A percentile compares a stretch with the other conserved stretches of the same genome.
These are phyloP conservation scores for Suhomyces xylopsoci DNA, from an alignment of 805 yeast species.

Conservation along the genomic window DNA sequence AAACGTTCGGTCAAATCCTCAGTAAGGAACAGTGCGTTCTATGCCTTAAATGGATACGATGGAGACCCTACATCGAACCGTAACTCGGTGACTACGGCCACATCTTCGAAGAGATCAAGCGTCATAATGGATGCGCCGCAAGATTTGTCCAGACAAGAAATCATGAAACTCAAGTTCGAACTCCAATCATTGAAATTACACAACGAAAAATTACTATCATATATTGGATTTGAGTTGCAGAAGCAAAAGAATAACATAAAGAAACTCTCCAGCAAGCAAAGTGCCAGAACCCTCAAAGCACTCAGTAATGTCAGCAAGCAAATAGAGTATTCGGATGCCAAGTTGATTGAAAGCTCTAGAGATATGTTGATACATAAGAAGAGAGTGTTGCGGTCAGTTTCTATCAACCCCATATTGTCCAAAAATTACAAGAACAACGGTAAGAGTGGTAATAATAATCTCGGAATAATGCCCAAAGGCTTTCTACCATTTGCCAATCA, in stretches of 20 bases:
- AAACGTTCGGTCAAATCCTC: constrained; percentile 9
- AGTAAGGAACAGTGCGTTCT: constrained; percentile 24
- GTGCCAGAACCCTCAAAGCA: constrained; percentile 19
- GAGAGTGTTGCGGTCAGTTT: constrained; percentile 40
- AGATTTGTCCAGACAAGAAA: constrained; percentile 43
- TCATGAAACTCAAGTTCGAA: constrained; percentile 51
- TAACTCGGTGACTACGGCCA: constrained; percentile 14
- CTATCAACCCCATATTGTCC: constrained; percentile 22
- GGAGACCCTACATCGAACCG: constrained; percentile 6
- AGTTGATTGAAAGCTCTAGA: constrained; percentile 47
- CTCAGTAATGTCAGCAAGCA: constrained; percentile 13
- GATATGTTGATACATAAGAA: constrained; percentile 44
- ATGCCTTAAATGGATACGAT: constrained; percentile 27
- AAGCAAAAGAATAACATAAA: constrained; percentile 43
- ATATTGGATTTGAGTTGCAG: constrained; percentile 56
- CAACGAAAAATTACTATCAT: constrained; percentile 54
- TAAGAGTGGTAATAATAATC: background rate
- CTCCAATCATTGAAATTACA: constrained; percentile 51
- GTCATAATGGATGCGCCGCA: constrained; percentile 20
- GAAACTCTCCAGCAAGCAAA: constrained; percentile 37
- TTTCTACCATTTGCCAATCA: constrained; percentile 3
- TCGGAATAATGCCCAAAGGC: constrained; percentile 3
- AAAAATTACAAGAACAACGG: constrained; percentile 8
- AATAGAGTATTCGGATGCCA: constrained; percentile 52
- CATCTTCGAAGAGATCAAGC: constrained; percentile 34